These are phyloP conservation scores for Neophaeococcomyces mojaviensis DNA, from an alignment of 2,329 filamentous ascomycete species.

Conservation along the genomic window DNA sequence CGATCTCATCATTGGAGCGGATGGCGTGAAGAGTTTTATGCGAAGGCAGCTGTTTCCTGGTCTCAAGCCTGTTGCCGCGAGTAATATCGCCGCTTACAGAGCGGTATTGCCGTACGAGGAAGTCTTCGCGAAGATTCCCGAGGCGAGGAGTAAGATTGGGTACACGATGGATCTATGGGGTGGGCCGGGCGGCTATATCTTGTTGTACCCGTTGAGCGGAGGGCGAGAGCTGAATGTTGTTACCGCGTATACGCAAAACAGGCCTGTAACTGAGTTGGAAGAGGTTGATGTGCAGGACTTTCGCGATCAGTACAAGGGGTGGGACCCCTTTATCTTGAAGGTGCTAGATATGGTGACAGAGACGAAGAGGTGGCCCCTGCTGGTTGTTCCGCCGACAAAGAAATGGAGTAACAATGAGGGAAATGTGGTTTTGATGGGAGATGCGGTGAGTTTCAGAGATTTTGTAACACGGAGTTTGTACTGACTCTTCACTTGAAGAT, in stretches of 20 bases:
- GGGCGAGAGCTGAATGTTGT: slow-evolving; percentile 20
- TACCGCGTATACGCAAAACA: slow-evolving; percentile 15
- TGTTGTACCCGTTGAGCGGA: slow-evolving; percentile 18
- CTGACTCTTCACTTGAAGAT: slow-evolving; percentile 35
- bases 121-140: slow-evolving; percentile 24
- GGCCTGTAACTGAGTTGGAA: slow-evolving; percentile 20
- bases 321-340: slow-evolving; percentile 38
- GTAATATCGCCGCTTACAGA: slow-evolving; percentile 40
- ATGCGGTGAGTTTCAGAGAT: slow-evolving; percentile 9
- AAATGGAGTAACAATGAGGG: slow-evolving; percentile 36
- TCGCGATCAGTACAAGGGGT: slow-evolving; percentile 35
- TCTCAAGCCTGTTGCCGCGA: slow-evolving; percentile 33
- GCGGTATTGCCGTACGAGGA: slow-evolving; percentile 39
- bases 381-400: slow-evolving; percentile 36
- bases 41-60: slow-evolving; percentile 35
- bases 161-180: slow-evolving; percentile 19
- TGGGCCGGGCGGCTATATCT: slow-evolving; percentile 19
- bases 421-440: slow-evolving; percentile 39
- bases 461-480: slow-evolving; percentile 20
- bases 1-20: slow-evolving; percentile 36
- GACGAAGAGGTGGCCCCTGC: slow-evolving; percentile 35
- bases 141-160: slow-evolving; percentile 14
- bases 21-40: slow-evolving; percentile 36
- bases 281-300: slow-evolving; percentile 39
- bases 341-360: slow-evolving; percentile 35